Base-by-base conservation (phyloP, 768 basidiomycete species). In the Pleurotus sapidus region DNA sequence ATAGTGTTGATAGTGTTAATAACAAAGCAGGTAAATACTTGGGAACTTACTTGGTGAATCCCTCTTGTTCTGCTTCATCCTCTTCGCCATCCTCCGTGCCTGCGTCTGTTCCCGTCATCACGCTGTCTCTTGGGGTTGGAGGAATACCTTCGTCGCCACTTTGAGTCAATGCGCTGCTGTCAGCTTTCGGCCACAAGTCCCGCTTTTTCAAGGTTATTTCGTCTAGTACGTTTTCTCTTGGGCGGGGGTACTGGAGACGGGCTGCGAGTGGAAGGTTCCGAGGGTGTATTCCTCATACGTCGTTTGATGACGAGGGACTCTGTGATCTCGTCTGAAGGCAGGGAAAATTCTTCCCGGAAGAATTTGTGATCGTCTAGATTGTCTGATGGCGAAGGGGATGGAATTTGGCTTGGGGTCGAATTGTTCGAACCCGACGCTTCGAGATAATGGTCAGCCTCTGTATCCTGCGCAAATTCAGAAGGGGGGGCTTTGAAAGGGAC, bases 141-240 rank as follows among this genome's bases (percentile, higher is more conserved):
- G 70, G 74, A 4, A 70, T 73, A 46, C 77, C 82, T 65, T 93
- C 91, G 56, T 92, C 91, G 5, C 84, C 89, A 59, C 89, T 91
- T 68, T 92, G 89, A 3, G 90, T 93, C 64, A 93, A 68, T 24
- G 88, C 91, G 61, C 91, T 92, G 64, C 88, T 90, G 61, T 92
- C 91, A 65, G n/a, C 91, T 92, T 64, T 93, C 89, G 12, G 83
- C 84, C 2, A 91, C 82, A n/a, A 91, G 70, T 0, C 89, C 89
- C 0, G 89, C 88, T 72, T 87, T 74, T 57, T 85, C 82, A 5
- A 82, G 77, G 62, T 83, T 84, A 20, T 79, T 82, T 43, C 77
- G 76, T 34, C 71, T 77, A 62, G 74, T 75, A 2, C 55, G 43
- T 27, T 56, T 56, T 20, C 34, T 56, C 4, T 18, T 34, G 42